Percentiles rank a stretch among this genome's conserved stretches.
Conservation (phyloP, 2,329 filamentous ascomycete genomes). For the Fusarium sp. region DNA sequence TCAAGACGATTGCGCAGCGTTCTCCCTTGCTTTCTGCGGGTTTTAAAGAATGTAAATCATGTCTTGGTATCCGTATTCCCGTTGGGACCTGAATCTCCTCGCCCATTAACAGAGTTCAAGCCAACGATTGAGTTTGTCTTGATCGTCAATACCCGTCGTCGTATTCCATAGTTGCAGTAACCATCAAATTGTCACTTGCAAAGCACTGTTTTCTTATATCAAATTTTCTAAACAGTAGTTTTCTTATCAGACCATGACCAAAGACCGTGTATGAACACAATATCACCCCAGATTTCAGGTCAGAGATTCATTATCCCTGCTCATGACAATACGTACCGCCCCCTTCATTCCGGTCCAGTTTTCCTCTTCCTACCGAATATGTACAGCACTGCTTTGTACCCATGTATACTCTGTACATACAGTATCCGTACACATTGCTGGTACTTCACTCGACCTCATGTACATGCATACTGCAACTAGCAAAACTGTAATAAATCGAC, state of each 20-base stretch:
- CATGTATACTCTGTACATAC: background rate
- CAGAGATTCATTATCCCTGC: slow-evolving; percentile 17
- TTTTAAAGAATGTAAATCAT: background rate
- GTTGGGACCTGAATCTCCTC: background rate
- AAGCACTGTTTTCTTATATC: background rate
- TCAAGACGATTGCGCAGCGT: background rate
- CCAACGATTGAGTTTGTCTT: slow-evolving; percentile 29
- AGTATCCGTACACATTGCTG: background rate
- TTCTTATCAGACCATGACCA: background rate
- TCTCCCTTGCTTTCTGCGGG: background rate
- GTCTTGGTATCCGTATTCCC: background rate
- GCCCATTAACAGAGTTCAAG: slow-evolving; percentile 15
- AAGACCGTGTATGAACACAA: slow-evolving; percentile 2
- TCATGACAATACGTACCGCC: slow-evolving; percentile 10
- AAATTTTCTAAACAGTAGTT: background rate
- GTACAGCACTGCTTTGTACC: background rate
- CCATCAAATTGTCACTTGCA: background rate
- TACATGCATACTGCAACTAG: background rate
- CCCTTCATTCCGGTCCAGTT: slow-evolving; percentile 31
- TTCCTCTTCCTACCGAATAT: slow-evolving; percentile 2
- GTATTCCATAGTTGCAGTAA: background rate
- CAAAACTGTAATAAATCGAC: background rate
- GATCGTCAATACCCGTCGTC: slow-evolving; percentile 16
- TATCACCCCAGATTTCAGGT: slow-evolving; percentile 24
- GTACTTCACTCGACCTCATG: background rate